Conservation (phyloP, 441 rosid species). For the Adansonia grandidieri region DNA sequence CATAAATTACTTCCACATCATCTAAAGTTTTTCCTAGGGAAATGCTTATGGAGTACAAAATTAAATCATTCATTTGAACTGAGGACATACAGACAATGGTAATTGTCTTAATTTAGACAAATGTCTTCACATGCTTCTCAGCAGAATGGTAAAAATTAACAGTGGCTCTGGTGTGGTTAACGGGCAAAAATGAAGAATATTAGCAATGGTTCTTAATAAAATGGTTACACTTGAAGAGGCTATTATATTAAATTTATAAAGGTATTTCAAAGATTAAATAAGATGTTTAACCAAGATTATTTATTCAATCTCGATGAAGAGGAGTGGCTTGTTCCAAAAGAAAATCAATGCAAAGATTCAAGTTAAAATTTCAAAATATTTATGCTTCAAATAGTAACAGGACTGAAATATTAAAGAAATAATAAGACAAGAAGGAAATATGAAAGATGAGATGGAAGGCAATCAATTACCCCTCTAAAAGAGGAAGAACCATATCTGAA, state of each 20-base stretch:
- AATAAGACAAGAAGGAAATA: not conserved
- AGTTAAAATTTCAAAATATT: not conserved
- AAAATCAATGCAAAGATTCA: not conserved
- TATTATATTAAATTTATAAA: not conserved
- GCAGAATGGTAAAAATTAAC: not conserved
- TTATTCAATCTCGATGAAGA: not conserved
- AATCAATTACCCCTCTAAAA: not conserved
- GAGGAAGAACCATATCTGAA: not conserved
- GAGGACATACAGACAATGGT: not conserved
- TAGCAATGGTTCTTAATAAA: not conserved
- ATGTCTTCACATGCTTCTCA: not conserved
- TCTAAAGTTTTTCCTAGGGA: not conserved
- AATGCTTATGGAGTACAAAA: slow-evolving; percentile 4
- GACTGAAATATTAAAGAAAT: not conserved
- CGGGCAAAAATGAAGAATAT: not conserved
- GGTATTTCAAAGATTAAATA: not conserved
- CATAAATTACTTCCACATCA: not conserved
- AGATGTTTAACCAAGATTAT: not conserved
- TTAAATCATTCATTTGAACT: not conserved
- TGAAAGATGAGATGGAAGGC: not conserved
- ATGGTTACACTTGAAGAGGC: not conserved
- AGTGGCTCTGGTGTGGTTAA: not conserved
- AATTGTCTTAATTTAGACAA: not conserved
- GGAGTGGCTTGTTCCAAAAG: not conserved
- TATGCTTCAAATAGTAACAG: not conserved